phyloP scores from a whole-genome alignment of 2,329 filamentous ascomycete genomes.

The Teratosphaeria destructans region DNA sequence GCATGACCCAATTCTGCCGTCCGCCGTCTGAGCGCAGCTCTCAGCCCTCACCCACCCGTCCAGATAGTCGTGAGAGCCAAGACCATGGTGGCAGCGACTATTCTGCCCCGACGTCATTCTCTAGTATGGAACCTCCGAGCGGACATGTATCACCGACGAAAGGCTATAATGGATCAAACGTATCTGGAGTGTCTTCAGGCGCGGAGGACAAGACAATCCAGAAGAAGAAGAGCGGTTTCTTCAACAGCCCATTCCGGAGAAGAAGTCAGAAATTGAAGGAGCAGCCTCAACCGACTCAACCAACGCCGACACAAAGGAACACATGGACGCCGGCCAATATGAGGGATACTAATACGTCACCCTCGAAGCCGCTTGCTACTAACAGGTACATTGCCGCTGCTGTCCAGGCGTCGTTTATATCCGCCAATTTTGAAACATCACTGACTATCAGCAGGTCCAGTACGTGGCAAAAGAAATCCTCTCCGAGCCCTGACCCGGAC shows the following conservation, averaged over 20 bases:
- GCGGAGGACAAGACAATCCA: conserved; percentile 56
- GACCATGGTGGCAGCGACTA: conserved; percentile 55
- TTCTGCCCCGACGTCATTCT: conserved; percentile 79
- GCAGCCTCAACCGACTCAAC: conserved; percentile 36
- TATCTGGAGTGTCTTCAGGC: conserved; percentile 24
- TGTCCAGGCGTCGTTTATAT: too few relatives aligned
- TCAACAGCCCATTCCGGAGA: conserved; percentile 84
- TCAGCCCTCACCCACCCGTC: conserved; percentile 57
- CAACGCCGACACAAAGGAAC: conserved; percentile 36
- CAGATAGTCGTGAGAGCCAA: conserved; percentile 75
- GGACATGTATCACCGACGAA: conserved; percentile 67
- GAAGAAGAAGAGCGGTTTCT: conserved; percentile 73
- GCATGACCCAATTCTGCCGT: conserved; percentile 95
- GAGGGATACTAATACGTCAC: conserved; percentile 30
- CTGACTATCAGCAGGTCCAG: conserved; percentile 15
- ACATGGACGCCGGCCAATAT: conserved; percentile 41
- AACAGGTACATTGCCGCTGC: conserved; percentile 1
- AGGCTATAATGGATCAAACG: conserved; percentile 29
- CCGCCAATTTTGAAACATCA: not conserved
- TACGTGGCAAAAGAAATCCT: conserved; percentile 25
- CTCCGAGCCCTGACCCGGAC: conserved; percentile 46
- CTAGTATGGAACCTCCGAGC: conserved; percentile 70
- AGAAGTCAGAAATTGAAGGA: conserved; percentile 72
- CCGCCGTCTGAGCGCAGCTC: conserved; percentile 61
- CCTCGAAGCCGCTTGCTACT: conserved; percentile 28